Conservation (phyloP, 805 yeast genomes). For the Saturnispora dispora region DNA sequence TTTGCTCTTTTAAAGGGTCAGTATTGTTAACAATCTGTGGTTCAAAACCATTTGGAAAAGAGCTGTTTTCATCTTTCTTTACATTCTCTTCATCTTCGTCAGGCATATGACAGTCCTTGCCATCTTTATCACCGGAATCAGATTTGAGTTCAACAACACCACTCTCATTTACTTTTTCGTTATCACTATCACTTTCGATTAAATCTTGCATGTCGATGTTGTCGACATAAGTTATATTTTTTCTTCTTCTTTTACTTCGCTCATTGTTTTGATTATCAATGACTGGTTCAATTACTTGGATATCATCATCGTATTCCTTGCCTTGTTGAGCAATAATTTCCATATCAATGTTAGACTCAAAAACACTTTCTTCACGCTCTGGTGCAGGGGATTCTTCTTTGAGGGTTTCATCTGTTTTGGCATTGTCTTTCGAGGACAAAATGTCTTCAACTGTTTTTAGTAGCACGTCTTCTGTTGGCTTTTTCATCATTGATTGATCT, state of each 20-base stretch:
- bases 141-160: constrained; percentile 1
- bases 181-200: constrained; percentile 7
- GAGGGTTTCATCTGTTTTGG: background rate
- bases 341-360: constrained; percentile 8
- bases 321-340: background rate
- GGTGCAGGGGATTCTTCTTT: background rate
- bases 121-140: background rate
- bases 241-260: constrained; percentile 6
- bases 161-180: background rate
- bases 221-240: constrained; percentile 9
- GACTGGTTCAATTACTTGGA: background rate
- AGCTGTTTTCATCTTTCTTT: background rate
- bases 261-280: background rate
- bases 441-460: constrained; percentile 37
- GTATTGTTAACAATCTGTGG: background rate
- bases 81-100: background rate
- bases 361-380: constrained; percentile 2
- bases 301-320: background rate
- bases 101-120: background rate
- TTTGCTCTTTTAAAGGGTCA: background rate
- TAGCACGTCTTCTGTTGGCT: constrained; percentile 43
- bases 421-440: constrained; percentile 7
- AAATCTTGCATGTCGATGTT: constrained; percentile 6
- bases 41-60: background rate
- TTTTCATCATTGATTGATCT: constrained; percentile 53